phyloP scores from a whole-genome alignment of 495 filamentous ascomycete genomes.

The Cercophora samala region DNA sequence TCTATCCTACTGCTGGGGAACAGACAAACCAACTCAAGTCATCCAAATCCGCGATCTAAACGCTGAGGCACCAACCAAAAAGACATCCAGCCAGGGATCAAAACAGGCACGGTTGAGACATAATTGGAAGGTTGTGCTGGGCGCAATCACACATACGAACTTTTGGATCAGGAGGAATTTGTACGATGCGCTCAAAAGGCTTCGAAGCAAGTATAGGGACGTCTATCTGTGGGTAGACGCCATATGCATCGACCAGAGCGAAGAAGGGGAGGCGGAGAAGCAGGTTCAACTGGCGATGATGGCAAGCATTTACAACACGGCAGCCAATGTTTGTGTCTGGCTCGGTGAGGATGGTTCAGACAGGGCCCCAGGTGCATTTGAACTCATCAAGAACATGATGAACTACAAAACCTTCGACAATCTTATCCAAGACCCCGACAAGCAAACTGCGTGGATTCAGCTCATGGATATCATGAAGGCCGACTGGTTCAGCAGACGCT shows the following conservation, averaged over 20 bases:
- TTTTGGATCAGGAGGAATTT: conserved; percentile 3
- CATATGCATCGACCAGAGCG: conserved; percentile 19
- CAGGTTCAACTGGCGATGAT: conserved; percentile 23
- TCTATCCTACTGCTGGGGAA: no score
- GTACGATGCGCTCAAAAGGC: conserved; percentile 9
- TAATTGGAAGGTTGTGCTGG: no score
- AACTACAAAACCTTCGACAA: conserved; percentile 4
- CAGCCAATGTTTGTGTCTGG: conserved; percentile 29
- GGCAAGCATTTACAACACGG: conserved; percentile 27
- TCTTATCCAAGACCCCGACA: neutral
- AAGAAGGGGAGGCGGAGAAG: conserved; percentile 19
- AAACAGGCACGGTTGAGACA: no score
- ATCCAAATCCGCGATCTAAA: no score
- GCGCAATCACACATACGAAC: no score
- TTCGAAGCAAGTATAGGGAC: neutral
- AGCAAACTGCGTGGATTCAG: conserved; percentile 1
- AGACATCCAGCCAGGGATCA: no score
- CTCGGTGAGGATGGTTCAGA: conserved; percentile 20
- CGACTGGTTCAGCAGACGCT: conserved; percentile 34
- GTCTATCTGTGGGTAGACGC: conserved; percentile 15
- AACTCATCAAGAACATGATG: neutral
- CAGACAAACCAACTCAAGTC: no score
- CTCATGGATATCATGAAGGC: conserved; percentile 12
- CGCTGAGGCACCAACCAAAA: no score
- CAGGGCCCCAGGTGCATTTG: neutral